phyloP scores from a whole-genome alignment of 1,284 basidiomycete genomes.

The Ustilago cynodontis region DNA sequence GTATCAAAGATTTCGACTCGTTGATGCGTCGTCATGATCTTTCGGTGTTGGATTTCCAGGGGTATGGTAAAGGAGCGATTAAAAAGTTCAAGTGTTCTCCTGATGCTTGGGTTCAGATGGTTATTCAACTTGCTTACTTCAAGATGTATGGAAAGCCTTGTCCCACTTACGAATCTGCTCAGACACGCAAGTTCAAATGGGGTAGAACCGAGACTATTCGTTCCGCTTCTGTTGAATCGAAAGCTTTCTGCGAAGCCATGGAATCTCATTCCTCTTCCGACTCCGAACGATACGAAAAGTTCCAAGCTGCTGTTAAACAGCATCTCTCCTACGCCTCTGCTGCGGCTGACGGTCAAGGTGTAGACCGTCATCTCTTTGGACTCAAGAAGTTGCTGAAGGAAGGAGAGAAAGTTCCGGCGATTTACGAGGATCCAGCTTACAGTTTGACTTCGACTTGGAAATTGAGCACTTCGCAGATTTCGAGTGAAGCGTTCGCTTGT shows the following conservation, averaged over 20 bases:
- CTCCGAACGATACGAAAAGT: constrained; percentile 77
- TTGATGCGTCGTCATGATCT: constrained; percentile 86
- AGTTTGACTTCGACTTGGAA: constrained; percentile 86
- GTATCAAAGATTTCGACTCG: constrained; percentile 80
- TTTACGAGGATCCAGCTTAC: constrained; percentile 85
- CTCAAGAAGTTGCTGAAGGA: constrained; percentile 83
- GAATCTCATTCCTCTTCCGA: constrained; percentile 75
- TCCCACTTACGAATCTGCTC: constrained; percentile 90
- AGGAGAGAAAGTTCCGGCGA: constrained; percentile 80
- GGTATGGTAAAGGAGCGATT: constrained; percentile 89
- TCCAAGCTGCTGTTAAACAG: constrained; percentile 82
- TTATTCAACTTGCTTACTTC: constrained; percentile 94
- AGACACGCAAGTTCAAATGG: constrained; percentile 90
- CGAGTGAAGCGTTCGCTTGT: constrained; percentile 84
- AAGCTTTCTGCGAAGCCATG: constrained; percentile 91
- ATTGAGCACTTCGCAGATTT: constrained; percentile 89
- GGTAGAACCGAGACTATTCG: constrained; percentile 97
- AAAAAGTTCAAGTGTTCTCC: constrained; percentile 91
- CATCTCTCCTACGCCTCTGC: constrained; percentile 89
- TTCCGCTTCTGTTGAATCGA: constrained; percentile 83
- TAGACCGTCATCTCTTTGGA: constrained; percentile 94
- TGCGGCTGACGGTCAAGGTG: constrained; percentile 93
- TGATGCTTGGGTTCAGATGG: constrained; percentile 92
- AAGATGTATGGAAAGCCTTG: constrained; percentile 83
- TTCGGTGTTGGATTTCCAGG: constrained; percentile 85